Evolutionary conservation across 176 grass and related monocot genomes (phyloP).

Genomic region (Themeda triandra): DNA sequence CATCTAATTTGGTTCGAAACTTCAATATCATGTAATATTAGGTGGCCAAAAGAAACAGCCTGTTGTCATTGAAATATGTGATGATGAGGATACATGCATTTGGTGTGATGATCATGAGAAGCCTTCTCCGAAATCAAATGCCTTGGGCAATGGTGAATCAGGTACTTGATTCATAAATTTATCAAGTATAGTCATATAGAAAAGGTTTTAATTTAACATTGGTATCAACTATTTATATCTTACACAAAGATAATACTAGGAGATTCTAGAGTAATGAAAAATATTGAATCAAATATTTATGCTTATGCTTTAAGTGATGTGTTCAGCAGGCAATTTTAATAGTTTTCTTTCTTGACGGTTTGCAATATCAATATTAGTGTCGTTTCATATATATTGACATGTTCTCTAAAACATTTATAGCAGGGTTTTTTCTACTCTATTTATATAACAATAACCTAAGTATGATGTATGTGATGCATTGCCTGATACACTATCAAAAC

Average conservation of each 20-base stretch:
- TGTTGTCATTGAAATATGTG: conserved; percentile 3
- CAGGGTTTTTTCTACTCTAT: not conserved
- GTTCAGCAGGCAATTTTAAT: not conserved
- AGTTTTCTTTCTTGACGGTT: too few relatives aligned
- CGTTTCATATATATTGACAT: not conserved
- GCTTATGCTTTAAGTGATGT: not conserved
- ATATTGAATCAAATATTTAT: not conserved
- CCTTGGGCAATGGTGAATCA: not conserved
- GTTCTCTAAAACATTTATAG: not conserved
- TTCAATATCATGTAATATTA: not conserved
- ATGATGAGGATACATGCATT: conserved; percentile 1
- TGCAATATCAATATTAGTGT: not conserved
- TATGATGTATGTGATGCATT: not conserved
- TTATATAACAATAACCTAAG: not conserved
- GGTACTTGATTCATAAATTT: not conserved
- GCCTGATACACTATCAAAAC: not conserved
- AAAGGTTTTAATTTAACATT: not conserved
- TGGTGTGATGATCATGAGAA: conserved; percentile 1
- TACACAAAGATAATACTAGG: not conserved
- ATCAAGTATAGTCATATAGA: not conserved
- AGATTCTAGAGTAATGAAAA: not conserved
- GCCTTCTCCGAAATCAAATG: not conserved
- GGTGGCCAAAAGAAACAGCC: not conserved
- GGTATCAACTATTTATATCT: not conserved
- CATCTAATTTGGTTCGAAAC: not conserved